Evolutionary conservation across 208 protist species (phyloP).

Genomic region (Vickermania spadyakhi): DNA sequence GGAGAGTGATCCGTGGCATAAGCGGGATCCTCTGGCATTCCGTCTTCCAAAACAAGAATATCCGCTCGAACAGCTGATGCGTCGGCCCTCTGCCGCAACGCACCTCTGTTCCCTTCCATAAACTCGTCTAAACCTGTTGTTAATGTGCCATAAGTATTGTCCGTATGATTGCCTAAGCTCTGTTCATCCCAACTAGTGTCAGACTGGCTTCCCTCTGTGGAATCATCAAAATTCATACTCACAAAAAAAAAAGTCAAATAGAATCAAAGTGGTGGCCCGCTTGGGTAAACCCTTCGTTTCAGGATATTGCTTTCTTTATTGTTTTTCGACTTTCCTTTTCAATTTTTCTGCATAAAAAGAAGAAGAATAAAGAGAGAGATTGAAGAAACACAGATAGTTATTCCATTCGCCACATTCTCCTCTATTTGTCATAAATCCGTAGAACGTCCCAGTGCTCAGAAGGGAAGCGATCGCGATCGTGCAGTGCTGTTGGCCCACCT

Average conservation of each 20-base stretch:
- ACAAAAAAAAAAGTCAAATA: background rate
- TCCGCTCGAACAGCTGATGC: no score
- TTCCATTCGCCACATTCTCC: background rate
- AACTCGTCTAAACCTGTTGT: no score
- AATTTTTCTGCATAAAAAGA: constrained; percentile 3
- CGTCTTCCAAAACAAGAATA: background rate
- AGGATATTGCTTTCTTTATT: no score
- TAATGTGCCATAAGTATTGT: background rate
- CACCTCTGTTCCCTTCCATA: no score
- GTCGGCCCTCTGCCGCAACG: no score
- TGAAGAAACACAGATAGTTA: constrained; percentile 6
- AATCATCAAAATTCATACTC: constrained; percentile 10
- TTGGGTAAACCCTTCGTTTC: no score
- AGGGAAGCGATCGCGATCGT: no score
- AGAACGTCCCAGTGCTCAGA: no score
- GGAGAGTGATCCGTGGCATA: no score
- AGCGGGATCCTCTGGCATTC: background rate
- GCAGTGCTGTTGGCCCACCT: no score
- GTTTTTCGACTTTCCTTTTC: background rate
- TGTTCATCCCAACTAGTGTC: background rate
- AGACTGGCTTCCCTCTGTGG: background rate
- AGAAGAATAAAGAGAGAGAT: constrained; percentile 10
- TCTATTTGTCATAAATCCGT: no score
- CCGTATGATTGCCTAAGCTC: background rate
- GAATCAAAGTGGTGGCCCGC: background rate